Evolutionary conservation across 768 basidiomycete genomes (phyloP).

Genomic region (Paxillus involutus): DNA sequence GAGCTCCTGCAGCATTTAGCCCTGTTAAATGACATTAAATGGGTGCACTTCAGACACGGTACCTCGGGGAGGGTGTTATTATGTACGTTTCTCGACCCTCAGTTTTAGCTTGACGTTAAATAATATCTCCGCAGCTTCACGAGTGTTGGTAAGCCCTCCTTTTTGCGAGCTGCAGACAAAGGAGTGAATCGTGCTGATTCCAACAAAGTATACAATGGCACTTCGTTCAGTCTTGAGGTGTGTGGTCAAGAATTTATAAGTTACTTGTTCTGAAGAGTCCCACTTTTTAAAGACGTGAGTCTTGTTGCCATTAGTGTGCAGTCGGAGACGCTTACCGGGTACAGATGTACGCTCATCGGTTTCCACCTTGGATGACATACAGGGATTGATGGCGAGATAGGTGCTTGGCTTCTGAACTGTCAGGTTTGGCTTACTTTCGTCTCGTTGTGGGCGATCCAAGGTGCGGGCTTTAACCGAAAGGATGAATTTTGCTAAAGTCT

Average conservation of each 20-base stretch:
- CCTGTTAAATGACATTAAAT: not conserved
- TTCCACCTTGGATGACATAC: not conserved
- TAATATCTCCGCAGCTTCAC: not conserved
- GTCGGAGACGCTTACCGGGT: not conserved
- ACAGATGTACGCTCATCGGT: not conserved
- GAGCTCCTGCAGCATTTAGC: not conserved
- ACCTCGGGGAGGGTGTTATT: constrained; percentile 1
- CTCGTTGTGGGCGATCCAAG: not conserved
- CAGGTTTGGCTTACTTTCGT: not conserved
- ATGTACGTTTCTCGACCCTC: not conserved
- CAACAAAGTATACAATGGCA: not conserved
- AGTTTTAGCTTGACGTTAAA: not conserved
- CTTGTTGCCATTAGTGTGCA: not conserved
- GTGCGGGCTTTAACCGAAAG: not conserved
- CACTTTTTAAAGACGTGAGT: not conserved
- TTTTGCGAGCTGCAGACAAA: not conserved
- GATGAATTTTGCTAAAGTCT: not conserved
- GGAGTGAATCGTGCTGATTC: not conserved
- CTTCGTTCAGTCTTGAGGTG: not conserved
- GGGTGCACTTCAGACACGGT: not conserved
- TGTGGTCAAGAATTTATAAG: not conserved
- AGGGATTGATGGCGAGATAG: not conserved
- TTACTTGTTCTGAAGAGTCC: not conserved
- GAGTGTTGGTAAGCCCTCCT: not conserved
- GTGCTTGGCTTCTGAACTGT: not conserved